phyloP scores from a whole-genome alignment of 352 stramenopile genomes.

The Elongisporangium prolatum region DNA sequence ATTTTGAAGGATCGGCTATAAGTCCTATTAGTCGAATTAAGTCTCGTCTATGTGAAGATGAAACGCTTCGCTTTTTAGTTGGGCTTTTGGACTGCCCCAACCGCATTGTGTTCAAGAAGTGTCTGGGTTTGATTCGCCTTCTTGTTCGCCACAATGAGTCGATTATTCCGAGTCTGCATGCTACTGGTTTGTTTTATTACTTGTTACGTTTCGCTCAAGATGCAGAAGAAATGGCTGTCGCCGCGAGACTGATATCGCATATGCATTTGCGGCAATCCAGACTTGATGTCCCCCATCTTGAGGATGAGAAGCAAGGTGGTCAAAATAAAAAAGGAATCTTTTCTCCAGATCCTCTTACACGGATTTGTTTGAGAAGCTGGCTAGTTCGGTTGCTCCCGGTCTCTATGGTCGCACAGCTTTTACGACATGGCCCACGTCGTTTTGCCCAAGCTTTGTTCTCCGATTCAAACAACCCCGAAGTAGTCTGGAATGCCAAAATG shows the following conservation, averaged over 20 bases:
- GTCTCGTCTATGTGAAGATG: conserved; percentile 61
- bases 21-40: conserved; percentile 80
- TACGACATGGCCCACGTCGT: conserved; percentile 67
- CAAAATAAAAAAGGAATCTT: conserved; percentile 83
- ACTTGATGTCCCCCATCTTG: conserved; percentile 47
- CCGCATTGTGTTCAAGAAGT: conserved; percentile 83
- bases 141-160: conserved; percentile 82
- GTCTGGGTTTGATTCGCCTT: conserved; percentile 70
- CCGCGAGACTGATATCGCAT: conserved; percentile 70
- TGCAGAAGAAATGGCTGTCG: conserved; percentile 80
- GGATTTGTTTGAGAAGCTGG: conserved; percentile 82
- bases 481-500: conserved; percentile 86
- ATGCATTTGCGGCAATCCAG: conserved; percentile 80
- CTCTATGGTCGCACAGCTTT: conserved; percentile 81
- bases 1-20: conserved; percentile 77
- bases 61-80: conserved; percentile 78
- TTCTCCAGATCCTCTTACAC: conserved; percentile 70
- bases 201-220: conserved; percentile 75
- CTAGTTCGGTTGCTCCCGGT: conserved; percentile 78
- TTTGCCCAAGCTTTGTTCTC: conserved; percentile 81
- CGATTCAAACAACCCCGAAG: conserved; percentile 81
- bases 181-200: conserved; percentile 86
- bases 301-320: conserved; percentile 67
- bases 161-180: conserved; percentile 79
- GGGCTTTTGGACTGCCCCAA: conserved; percentile 77